Conservation (phyloP, 2,329 filamentous ascomycete genomes). For the Chaetomium olivaceum region DNA sequence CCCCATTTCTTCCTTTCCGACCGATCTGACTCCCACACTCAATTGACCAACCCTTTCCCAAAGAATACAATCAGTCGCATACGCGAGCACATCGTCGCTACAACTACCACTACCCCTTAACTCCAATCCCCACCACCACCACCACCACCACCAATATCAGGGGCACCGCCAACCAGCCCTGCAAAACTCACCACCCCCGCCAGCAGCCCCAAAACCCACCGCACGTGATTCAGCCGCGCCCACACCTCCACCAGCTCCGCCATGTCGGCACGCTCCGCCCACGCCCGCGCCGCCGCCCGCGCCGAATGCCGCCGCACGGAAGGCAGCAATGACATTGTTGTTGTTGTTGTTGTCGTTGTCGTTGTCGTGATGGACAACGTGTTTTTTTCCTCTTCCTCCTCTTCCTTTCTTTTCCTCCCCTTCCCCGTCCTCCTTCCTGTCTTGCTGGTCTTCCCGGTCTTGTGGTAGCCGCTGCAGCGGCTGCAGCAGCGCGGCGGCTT, state of each 20-base stretch:
- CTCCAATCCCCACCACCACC: background rate
- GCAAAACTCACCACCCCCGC: slow-evolving; percentile 21
- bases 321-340: background rate
- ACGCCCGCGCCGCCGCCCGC: slow-evolving; percentile 4
- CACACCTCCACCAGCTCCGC: slow-evolving; percentile 23
- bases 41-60: background rate
- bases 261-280: slow-evolving; percentile 24
- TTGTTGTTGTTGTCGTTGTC: background rate
- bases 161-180: background rate
- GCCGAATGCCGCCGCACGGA: slow-evolving; percentile 19
- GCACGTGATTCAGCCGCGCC: slow-evolving; percentile 24
- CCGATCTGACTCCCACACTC: background rate
- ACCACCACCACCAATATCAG: background rate
- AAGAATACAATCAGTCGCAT: background rate
- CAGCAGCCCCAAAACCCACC: slow-evolving; percentile 20
- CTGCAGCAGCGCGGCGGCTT: slow-evolving; percentile 19
- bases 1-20: background rate
- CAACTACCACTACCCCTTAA: background rate
- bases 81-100: too few relatives aligned
- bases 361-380: background rate
- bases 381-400: too few relatives aligned
- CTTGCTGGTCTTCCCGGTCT: too few relatives aligned
- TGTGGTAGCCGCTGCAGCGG: too few relatives aligned
- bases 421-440: too few relatives aligned
- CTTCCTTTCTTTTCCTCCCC: too few relatives aligned